Evolutionary conservation across 73 alveolate species (phyloP).

Genomic region (Tetrahymena malaccensis): DNA sequence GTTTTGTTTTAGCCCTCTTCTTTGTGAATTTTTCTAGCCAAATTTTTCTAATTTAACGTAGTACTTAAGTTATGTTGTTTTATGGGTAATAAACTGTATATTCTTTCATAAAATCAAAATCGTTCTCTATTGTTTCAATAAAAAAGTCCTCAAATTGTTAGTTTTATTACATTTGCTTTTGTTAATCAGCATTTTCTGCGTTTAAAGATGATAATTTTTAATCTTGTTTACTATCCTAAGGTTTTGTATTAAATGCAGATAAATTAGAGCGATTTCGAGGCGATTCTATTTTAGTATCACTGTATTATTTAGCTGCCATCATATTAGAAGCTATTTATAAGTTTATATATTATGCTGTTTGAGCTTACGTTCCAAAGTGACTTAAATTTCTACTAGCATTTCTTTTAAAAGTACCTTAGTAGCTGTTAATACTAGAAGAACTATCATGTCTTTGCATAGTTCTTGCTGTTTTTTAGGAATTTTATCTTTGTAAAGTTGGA

Average conservation of each 20-base stretch:
- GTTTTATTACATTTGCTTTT: not conserved
- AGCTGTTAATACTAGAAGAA: not conserved
- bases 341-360: not conserved
- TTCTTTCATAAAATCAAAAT: not conserved
- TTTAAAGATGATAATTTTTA: not conserved
- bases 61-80: not conserved
- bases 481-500: not conserved
- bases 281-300: not conserved
- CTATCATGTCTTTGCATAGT: not conserved
- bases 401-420: not conserved
- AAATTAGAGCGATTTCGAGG: not conserved
- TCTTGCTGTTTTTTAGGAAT: not conserved
- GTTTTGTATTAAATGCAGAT: not conserved
- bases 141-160: not conserved
- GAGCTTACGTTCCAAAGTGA: not conserved
- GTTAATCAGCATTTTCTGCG: not conserved
- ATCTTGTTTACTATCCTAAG: not conserved
- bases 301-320: not conserved
- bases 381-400: not conserved
- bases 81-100: not conserved
- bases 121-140: not conserved
- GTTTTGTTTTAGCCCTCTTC: not conserved
- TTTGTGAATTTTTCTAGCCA: not conserved
- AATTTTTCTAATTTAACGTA: not conserved
- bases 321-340: not conserved